phyloP scores from a whole-genome alignment of 495 filamentous ascomycete species.

The Polyplosphaeria fusca region DNA sequence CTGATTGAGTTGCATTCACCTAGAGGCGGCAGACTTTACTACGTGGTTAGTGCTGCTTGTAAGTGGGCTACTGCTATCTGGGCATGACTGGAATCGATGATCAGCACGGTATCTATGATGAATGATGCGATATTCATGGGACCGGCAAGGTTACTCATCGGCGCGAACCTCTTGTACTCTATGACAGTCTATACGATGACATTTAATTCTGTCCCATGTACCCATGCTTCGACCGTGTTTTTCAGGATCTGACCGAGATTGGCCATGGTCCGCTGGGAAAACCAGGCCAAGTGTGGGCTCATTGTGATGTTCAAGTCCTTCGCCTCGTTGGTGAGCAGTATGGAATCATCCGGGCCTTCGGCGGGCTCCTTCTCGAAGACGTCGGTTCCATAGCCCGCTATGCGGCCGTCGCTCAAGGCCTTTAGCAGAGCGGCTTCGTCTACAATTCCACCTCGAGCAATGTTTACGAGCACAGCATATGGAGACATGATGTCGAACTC shows the following conservation, averaged over 20 bases:
- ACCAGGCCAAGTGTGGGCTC: slow-evolving; percentile 39
- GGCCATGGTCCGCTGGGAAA: slow-evolving; percentile 30
- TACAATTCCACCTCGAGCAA: slow-evolving; percentile 57
- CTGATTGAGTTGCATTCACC: too few relatives aligned
- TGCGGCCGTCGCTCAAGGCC: slow-evolving; percentile 47
- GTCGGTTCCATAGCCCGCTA: slow-evolving; percentile 55
- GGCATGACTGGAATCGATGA: too few relatives aligned
- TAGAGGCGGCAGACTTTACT: too few relatives aligned
- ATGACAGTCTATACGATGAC: slow-evolving; percentile 24
- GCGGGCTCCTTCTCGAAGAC: slow-evolving; percentile 56
- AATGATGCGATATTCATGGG: too few relatives aligned
- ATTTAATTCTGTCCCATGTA: slow-evolving; percentile 13
- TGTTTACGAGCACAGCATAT: slow-evolving; percentile 53
- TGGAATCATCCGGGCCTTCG: slow-evolving; percentile 30
- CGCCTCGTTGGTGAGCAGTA: slow-evolving; percentile 29
- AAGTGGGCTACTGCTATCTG: too few relatives aligned
- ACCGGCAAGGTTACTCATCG: too few relatives aligned
- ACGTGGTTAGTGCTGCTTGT: too few relatives aligned
- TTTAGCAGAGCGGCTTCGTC: slow-evolving; percentile 50
- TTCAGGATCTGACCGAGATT: slow-evolving; percentile 23
- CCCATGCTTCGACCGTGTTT: slow-evolving; percentile 28
- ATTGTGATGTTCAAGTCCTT: slow-evolving; percentile 35
- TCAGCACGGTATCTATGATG: too few relatives aligned
- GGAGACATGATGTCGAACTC: slow-evolving; percentile 52
- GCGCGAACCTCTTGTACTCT: too few relatives aligned